These are phyloP conservation scores for Chamaecrista fasciculata DNA, from an alignment of 306 rosid genomes.

Conservation along the genomic window DNA sequence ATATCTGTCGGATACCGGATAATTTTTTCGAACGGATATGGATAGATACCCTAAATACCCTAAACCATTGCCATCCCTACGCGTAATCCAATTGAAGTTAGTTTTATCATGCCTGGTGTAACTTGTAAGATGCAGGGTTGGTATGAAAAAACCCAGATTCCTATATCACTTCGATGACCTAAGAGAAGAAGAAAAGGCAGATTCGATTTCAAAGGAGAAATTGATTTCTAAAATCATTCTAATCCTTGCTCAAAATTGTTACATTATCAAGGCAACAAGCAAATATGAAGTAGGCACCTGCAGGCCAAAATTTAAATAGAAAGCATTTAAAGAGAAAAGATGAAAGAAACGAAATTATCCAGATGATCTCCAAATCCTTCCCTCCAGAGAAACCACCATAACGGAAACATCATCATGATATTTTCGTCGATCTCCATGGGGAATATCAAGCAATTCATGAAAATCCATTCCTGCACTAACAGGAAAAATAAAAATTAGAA, in stretches of 20 bases:
- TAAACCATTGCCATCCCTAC: no score
- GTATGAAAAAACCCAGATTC: not conserved
- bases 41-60: no score
- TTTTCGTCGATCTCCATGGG: slow-evolving; percentile 63
- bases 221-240: slow-evolving; percentile 38
- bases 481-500: not conserved
- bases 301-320: slow-evolving; percentile 29
- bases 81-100: no score
- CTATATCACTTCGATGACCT: not conserved
- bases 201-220: slow-evolving; percentile 19
- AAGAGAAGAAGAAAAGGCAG: not conserved
- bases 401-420: slow-evolving; percentile 69
- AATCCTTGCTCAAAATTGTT: slow-evolving; percentile 50
- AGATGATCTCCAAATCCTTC: slow-evolving; percentile 68
- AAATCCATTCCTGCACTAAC: slow-evolving; percentile 51
- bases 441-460: slow-evolving; percentile 62
- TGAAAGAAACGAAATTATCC: slow-evolving; percentile 33
- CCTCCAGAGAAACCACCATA: slow-evolving; percentile 63
- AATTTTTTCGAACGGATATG: no score
- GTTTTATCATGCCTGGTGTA: no score
- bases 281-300: slow-evolving; percentile 35
- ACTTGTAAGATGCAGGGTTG: no score
- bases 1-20: no score
- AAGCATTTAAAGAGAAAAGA: not conserved
- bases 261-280: slow-evolving; percentile 41